Evolutionary conservation across 2,329 filamentous ascomycete genomes (phyloP).

Genomic region (Fusarium ramigenum): DNA sequence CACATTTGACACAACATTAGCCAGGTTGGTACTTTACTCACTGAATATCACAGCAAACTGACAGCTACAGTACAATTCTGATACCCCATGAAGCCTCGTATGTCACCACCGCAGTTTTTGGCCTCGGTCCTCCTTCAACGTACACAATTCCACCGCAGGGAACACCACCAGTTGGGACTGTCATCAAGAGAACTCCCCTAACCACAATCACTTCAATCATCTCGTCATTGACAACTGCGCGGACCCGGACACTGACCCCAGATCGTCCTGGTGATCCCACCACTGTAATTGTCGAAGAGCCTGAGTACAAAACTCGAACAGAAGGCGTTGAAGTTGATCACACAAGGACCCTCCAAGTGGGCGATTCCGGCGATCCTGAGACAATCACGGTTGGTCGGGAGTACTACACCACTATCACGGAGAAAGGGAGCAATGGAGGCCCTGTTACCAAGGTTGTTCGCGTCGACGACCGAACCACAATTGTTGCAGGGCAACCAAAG

Average conservation of each 20-base stretch:
- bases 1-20: conserved; percentile 6
- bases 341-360: background rate
- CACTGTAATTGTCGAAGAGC: background rate
- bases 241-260: conserved; percentile 1
- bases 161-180: conserved; percentile 1
- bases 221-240: background rate
- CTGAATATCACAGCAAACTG: accelerated
- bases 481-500: background rate
- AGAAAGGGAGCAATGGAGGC: background rate
- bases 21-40: background rate
- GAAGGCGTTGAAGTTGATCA: background rate
- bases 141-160: background rate
- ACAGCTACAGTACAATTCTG: background rate
- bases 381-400: background rate
- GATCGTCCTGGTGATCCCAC: background rate
- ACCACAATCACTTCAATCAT: conserved; percentile 1
- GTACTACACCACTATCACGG: background rate
- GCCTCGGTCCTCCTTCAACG: background rate
- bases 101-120: background rate
- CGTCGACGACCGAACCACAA: background rate
- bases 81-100: background rate
- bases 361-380: background rate
- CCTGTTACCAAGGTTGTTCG: background rate
- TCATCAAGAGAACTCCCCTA: background rate
- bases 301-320: background rate